Evolutionary conservation across 1,139 yeast genomes (phyloP).

Genomic region (Debaryomycetaceae sp.): DNA sequence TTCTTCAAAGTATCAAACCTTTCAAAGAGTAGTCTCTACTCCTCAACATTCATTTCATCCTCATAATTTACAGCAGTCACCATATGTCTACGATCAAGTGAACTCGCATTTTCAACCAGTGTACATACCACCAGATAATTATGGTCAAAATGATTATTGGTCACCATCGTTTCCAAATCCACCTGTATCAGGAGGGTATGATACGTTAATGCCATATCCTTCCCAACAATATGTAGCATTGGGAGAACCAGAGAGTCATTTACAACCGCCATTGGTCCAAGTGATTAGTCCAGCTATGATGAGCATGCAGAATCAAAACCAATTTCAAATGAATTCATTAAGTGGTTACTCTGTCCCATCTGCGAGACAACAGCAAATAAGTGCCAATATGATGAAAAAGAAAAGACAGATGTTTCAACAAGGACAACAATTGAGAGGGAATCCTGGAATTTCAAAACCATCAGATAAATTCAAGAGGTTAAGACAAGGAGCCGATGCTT

Average conservation of each 20-base stretch:
- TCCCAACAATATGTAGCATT: slow-evolving; percentile 9
- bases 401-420: slow-evolving; percentile 19
- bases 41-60: slow-evolving; percentile 10
- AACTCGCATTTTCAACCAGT: slow-evolving; percentile 1
- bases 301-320: slow-evolving; percentile 5
- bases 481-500: slow-evolving; percentile 8
- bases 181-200: background rate
- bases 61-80: slow-evolving; percentile 3
- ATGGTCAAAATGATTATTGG: slow-evolving; percentile 1
- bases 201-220: slow-evolving; percentile 1
- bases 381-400: slow-evolving; percentile 25
- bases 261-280: slow-evolving; percentile 10
- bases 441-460: slow-evolving; percentile 9
- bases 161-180: background rate
- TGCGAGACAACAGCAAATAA: slow-evolving; percentile 21
- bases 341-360: slow-evolving; percentile 10
- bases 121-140: background rate
- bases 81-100: slow-evolving; percentile 4
- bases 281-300: slow-evolving; percentile 14
- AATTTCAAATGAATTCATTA: slow-evolving; percentile 4
- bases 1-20: slow-evolving; percentile 19
- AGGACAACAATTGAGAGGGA: slow-evolving; percentile 7
- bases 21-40: slow-evolving; percentile 12
- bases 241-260: slow-evolving; percentile 15
- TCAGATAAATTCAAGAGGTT: background rate